Percentiles rank a stretch among this genome's conserved stretches.
phyloP scores from a whole-genome alignment of 257 asterid species.

The Datura wrightii region DNA sequence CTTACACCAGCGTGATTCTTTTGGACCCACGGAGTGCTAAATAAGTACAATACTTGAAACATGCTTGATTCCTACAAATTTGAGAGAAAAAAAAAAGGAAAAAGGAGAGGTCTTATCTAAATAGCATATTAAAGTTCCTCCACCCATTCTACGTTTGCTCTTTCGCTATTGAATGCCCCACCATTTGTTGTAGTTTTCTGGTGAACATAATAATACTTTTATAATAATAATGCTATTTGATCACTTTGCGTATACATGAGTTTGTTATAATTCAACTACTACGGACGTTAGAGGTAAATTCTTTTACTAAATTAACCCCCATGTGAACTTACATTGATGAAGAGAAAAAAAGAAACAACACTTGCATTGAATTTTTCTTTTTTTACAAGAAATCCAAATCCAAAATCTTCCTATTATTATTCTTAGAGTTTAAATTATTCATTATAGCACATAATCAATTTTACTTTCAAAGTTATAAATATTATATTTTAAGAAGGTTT shows the following conservation, averaged over 20 bases:
- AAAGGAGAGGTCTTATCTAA: constrained; percentile 48
- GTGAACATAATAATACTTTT: neutral
- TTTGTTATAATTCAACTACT: neutral
- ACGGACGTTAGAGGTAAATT: neutral
- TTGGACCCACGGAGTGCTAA: neutral
- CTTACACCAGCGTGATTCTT: neutral
- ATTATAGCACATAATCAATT: no score
- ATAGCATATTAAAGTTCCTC: constrained; percentile 57
- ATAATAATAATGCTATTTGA: neutral
- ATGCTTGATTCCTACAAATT: neutral
- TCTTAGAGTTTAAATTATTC: neutral
- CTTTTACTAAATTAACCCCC: neutral
- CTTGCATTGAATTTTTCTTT: no score
- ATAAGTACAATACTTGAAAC: neutral
- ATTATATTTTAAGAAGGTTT: no score
- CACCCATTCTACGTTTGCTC: constrained; percentile 48
- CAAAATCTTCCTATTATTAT: neutral
- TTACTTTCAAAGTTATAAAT: no score
- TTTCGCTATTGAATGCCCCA: constrained; percentile 31
- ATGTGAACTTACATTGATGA: neutral
- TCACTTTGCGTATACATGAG: neutral
- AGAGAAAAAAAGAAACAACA: no score
- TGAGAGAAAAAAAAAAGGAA: neutral
- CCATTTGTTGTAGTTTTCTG: neutral
- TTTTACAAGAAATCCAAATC: neutral